Evolutionary conservation across 2,329 filamentous ascomycete species (phyloP).

Genomic region (Cordyceps tenuipes): DNA sequence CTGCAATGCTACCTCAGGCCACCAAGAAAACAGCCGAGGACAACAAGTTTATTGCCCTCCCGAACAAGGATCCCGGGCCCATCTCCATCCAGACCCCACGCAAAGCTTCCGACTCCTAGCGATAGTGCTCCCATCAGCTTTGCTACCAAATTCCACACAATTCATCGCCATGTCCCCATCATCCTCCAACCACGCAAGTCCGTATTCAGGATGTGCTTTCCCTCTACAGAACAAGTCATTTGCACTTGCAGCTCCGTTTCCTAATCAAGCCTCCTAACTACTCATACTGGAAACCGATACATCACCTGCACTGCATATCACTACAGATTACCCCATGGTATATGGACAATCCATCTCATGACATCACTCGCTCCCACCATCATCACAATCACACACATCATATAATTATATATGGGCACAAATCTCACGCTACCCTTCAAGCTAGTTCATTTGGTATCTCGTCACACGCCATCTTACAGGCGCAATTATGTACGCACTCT

Average conservation of each 20-base stretch:
- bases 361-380: neutral
- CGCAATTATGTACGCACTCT: slow-evolving; percentile 4
- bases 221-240: too few relatives aligned
- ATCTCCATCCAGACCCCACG: neutral
- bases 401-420: neutral
- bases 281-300: too few relatives aligned
- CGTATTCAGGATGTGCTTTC: too few relatives aligned
- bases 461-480: neutral
- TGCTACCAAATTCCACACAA: too few relatives aligned
- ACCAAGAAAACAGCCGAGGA: neutral
- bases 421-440: neutral
- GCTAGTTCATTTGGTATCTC: slow-evolving; percentile 9
- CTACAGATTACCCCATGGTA: too few relatives aligned
- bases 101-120: neutral
- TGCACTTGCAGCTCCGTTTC: neutral
- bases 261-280: neutral
- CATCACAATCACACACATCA: slow-evolving; percentile 19
- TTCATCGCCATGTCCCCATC: too few relatives aligned
- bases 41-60: neutral
- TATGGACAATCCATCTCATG: neutral
- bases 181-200: too few relatives aligned
- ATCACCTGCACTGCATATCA: neutral
- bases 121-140: too few relatives aligned
- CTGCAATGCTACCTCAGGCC: neutral
- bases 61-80: neutral